phyloP scores from a whole-genome alignment of 495 filamentous ascomycete genomes.

The Lophiostoma macrostomum region DNA sequence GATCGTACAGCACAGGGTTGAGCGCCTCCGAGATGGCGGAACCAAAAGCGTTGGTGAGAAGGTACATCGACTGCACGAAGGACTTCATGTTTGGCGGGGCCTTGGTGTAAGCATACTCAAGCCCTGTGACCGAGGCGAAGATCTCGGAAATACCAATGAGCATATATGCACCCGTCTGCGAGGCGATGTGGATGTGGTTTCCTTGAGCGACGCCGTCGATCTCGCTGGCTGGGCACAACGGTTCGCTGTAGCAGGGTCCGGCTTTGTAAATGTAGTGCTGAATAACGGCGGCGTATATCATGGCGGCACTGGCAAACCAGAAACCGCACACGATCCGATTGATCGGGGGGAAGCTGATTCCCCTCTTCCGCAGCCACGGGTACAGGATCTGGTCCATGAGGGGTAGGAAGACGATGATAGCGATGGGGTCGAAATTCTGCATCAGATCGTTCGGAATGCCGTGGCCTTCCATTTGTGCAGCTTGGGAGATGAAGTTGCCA shows the following conservation, averaged over 20 bases:
- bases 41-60: conserved; percentile 52
- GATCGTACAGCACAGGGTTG: conserved; percentile 58
- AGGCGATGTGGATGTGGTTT: conserved; percentile 42
- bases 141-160: conserved; percentile 65
- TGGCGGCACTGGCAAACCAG: conserved; percentile 60
- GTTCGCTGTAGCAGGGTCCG: conserved; percentile 45
- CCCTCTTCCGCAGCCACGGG: conserved; percentile 60
- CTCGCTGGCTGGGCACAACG: conserved; percentile 30
- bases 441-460: conserved; percentile 72
- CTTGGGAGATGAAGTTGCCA: conserved; percentile 56
- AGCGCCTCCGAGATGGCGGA: conserved; percentile 55
- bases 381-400: conserved; percentile 66
- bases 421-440: conserved; percentile 71
- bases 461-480: conserved; percentile 53
- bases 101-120: conserved; percentile 70
- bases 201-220: conserved; percentile 20
- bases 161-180: conserved; percentile 46
- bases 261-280: conserved; percentile 69
- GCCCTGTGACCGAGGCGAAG: conserved; percentile 67
- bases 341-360: conserved; percentile 67
- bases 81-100: conserved; percentile 67
- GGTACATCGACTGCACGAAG: conserved; percentile 63
- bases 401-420: conserved; percentile 70
- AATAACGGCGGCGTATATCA: conserved; percentile 64
- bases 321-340: conserved; percentile 74